phyloP scores from a whole-genome alignment of 108 stramenopile species.

The Conticribra weissflogii region DNA sequence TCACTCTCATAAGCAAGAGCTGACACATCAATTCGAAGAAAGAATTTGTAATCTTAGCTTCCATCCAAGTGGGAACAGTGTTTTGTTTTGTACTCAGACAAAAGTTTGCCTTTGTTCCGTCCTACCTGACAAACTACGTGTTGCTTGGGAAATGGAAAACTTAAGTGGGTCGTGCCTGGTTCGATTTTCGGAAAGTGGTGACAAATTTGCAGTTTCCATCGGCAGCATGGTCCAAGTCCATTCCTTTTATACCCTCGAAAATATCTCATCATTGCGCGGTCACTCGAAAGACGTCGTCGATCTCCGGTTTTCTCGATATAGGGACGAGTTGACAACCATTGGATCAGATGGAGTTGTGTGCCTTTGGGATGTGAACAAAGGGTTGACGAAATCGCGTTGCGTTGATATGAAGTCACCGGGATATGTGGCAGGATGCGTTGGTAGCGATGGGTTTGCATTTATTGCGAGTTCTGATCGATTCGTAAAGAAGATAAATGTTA shows the following conservation, averaged over 20 bases:
- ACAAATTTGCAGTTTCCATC: slow-evolving; percentile 7
- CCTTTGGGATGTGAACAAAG: slow-evolving; percentile 3
- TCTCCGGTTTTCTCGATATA: background rate
- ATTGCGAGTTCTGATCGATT: slow-evolving; percentile 8
- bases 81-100: slow-evolving; percentile 4
- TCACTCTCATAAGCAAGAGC: background rate
- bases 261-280: slow-evolving; percentile 3
- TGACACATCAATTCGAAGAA: slow-evolving; percentile 5
- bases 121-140: background rate
- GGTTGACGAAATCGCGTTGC: background rate
- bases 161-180: background rate
- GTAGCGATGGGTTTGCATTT: background rate
- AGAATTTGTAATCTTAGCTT: background rate
- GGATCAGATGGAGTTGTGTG: slow-evolving; percentile 12
- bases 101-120: slow-evolving; percentile 6
- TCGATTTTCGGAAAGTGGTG: slow-evolving; percentile 8
- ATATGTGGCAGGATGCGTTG: background rate
- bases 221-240: slow-evolving; percentile 5
- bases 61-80: slow-evolving; percentile 4
- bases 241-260: background rate
- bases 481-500: slow-evolving; percentile 1
- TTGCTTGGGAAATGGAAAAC: slow-evolving; percentile 3
- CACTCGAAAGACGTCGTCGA: slow-evolving; percentile 5
- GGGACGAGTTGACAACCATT: slow-evolving; percentile 3
- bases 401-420: background rate